A percentile compares a stretch with the other conserved stretches of the same genome.
Evolutionary conservation across 352 stramenopile species (phyloP).

Genomic region (Globisporangium iwayamae): DNA sequence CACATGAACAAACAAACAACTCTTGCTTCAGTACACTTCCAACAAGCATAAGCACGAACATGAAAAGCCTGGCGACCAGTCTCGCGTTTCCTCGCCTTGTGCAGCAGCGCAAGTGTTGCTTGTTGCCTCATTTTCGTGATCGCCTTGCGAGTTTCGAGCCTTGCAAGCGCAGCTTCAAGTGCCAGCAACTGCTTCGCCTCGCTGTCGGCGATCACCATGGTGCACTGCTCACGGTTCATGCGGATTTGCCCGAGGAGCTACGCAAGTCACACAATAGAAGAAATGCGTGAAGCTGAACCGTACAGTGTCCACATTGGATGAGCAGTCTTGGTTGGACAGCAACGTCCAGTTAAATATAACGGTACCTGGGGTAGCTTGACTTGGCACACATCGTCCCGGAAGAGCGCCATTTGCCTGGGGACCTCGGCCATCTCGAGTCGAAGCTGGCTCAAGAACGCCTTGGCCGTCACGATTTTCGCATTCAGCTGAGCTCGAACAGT

Average conservation of each 20-base stretch:
- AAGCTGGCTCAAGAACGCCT: slow-evolving; percentile 1
- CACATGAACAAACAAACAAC: background rate
- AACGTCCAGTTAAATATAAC: no score
- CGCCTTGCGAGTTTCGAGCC: slow-evolving; percentile 1
- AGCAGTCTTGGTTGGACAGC: no score
- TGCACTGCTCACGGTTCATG: slow-evolving; percentile 18
- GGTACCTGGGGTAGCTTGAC: slow-evolving; percentile 14
- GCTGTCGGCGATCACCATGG: slow-evolving; percentile 26
- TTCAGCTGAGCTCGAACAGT: background rate
- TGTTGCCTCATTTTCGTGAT: slow-evolving; percentile 15
- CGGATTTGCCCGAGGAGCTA: slow-evolving; percentile 10
- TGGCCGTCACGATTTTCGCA: background rate
- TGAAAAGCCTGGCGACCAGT: slow-evolving; percentile 23
- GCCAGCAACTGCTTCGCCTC: slow-evolving; percentile 11
- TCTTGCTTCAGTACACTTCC: background rate
- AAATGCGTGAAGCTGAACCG: no score
- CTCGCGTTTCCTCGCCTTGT: slow-evolving; percentile 10
- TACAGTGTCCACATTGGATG: background rate
- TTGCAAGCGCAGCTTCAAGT: background rate
- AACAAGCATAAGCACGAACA: slow-evolving; percentile 9
- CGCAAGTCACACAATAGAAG: background rate
- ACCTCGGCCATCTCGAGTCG: background rate
- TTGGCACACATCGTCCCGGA: slow-evolving; percentile 21
- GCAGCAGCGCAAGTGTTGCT: slow-evolving; percentile 13
- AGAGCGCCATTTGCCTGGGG: slow-evolving; percentile 3